Conservation (phyloP, 805 yeast genomes). For the Ogataea neopini region DNA sequence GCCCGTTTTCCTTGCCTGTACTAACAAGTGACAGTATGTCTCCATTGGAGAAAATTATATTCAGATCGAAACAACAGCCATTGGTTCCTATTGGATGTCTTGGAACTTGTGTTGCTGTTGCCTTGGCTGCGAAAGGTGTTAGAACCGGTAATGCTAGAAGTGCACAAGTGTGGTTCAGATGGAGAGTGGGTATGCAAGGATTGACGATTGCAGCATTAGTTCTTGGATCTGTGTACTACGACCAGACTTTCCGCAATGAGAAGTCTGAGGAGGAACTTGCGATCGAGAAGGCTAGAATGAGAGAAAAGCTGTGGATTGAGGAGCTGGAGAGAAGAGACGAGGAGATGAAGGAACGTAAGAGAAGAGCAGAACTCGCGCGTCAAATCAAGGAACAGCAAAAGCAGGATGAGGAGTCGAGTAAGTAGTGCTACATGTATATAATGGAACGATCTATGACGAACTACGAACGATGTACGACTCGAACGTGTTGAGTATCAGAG, state of each 20-base stretch:
- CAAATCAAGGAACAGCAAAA: too few species aligned
- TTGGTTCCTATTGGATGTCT: constrained; percentile 81
- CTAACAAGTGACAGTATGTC: constrained; percentile 43
- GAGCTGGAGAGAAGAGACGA: constrained; percentile 85
- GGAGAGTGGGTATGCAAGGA: constrained; percentile 87
- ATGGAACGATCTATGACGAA: neutral
- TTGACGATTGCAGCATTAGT: constrained; percentile 80
- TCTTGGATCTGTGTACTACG: constrained; percentile 73
- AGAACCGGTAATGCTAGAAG: constrained; percentile 67
- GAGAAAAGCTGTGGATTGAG: constrained; percentile 88
- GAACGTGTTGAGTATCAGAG: too few species aligned
- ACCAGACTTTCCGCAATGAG: constrained; percentile 46
- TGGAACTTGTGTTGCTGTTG: constrained; percentile 78
- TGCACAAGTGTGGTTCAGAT: constrained; percentile 86
- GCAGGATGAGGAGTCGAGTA: constrained; percentile 23
- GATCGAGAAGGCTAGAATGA: constrained; percentile 75
- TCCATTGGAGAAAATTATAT: constrained; percentile 56
- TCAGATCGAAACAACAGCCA: constrained; percentile 81
- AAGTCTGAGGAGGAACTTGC: constrained; percentile 63
- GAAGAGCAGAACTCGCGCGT: constrained; percentile 65
- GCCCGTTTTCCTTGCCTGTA: neutral
- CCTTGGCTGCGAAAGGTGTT: constrained; percentile 74
- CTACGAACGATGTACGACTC: neutral
- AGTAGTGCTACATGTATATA: constrained; percentile 9
- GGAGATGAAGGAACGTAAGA: constrained; percentile 65